Base-by-base conservation (phyloP, 805 yeast genomes). In the Wickerhamomyces sydowiorum region DNA sequence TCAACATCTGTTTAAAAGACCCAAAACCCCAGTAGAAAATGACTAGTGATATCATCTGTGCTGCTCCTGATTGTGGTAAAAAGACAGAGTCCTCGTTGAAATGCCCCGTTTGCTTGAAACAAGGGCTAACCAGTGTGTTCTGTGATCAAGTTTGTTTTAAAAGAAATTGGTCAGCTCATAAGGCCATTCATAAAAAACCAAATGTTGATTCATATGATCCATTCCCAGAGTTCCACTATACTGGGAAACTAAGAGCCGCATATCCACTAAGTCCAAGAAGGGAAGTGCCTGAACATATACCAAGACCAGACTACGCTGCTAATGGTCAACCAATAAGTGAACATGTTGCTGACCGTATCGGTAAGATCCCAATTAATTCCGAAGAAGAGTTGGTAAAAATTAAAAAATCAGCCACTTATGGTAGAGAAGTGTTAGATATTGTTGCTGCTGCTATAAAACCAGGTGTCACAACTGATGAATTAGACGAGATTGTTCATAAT, bases 401-500 rank as follows among this genome's bases (percentile, higher is more conserved):
- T 65, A 79, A 91, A 52, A 75, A 76, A 48, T 93, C 83, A n/a
- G 81, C 85, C 46, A 70, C 70, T 41, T 64, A 82, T 14, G 93
- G 90, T 15, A 76, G 99, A 60, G 96, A 90, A 60, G 79, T 93
- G n/a, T 66, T 90, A 46, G 99, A 93, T 64, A 69, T 74, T 10
- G 95, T 93, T 8, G 99, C 91, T 7, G 82, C 86, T 3, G 82
- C 85, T 22, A 71, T 88, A 32, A 76, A 70, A 48, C 95, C 96
- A 0, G 99, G 99, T 36, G 67, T 88, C 45, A 91, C 97, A 39
- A 90, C 99, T 22, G 98, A 93, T 60, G 91, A 85, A 60, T 70
- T 93, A 43, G 99, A 93, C 62, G 78, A 70, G 37, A 73, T 90
- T 48, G 89, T 88, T 36, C 98, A 93, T 60, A 74, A 78, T 39